Evolutionary conservation across 2,329 filamentous ascomycete species (phyloP).

Genomic region (Knoxdaviesia proteae): DNA sequence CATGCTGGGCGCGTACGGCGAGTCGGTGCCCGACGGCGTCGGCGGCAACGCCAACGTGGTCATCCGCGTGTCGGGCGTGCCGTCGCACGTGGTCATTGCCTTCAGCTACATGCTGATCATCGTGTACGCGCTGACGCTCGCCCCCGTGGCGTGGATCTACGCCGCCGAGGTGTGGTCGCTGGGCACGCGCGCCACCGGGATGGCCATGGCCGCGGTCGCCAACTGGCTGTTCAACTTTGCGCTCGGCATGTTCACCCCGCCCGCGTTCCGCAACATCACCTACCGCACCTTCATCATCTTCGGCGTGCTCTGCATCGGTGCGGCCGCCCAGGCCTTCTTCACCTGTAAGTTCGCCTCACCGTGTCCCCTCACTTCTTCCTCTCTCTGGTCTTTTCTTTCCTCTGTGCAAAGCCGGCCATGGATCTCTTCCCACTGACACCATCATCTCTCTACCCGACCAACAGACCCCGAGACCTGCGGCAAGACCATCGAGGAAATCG

Average conservation of each 20-base stretch:
- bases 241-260: slow-evolving; percentile 17
- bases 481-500: slow-evolving; percentile 20
- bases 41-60: slow-evolving; percentile 20
- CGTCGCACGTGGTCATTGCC: slow-evolving; percentile 41
- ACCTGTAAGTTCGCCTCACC: slow-evolving; percentile 7
- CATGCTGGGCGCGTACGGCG: slow-evolving; percentile 25
- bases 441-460: too few relatives aligned
- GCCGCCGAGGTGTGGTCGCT: slow-evolving; percentile 43
- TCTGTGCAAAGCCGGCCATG: too few relatives aligned
- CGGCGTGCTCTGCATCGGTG: slow-evolving; percentile 20
- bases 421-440: too few relatives aligned
- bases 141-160: slow-evolving; percentile 45
- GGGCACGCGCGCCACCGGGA: slow-evolving; percentile 36
- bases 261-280: slow-evolving; percentile 16
- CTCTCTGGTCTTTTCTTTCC: neutral
- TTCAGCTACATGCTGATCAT: slow-evolving; percentile 45
- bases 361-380: too few relatives aligned
- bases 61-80: slow-evolving; percentile 26
- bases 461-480: slow-evolving; percentile 17
- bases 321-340: slow-evolving; percentile 20
- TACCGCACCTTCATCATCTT: slow-evolving; percentile 15
- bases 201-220: slow-evolving; percentile 32
- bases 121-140: slow-evolving; percentile 41
- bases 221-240: slow-evolving; percentile 21
- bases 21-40: slow-evolving; percentile 19